Conservation (phyloP, 2,329 filamentous ascomycete species). For the Aspergillus neotritici region DNA sequence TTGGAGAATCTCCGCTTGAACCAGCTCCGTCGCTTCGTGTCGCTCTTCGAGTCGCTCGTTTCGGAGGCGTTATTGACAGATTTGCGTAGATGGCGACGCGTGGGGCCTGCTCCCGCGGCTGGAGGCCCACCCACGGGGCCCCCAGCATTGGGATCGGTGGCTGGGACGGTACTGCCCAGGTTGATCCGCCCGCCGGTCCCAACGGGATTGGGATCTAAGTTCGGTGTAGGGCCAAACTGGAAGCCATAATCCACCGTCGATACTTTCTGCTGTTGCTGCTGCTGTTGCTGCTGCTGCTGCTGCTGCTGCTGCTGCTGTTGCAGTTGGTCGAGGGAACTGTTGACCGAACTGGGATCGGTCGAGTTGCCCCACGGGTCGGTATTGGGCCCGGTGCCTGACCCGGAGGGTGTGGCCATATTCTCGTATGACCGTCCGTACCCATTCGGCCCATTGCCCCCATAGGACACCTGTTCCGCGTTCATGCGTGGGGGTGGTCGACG, state of each 20-base stretch:
- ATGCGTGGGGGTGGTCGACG: constrained; percentile 32
- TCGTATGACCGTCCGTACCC: constrained; percentile 76
- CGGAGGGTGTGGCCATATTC: constrained; percentile 67
- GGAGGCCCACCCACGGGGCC: constrained; percentile 23
- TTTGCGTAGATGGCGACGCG: constrained; percentile 19
- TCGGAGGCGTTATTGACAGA: constrained; percentile 14
- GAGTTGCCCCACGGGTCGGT: constrained; percentile 70
- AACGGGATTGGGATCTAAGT: constrained; percentile 28
- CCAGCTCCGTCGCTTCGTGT: constrained; percentile 78
- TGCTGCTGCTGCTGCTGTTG: constrained; percentile 42
- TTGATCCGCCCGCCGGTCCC: constrained; percentile 12
- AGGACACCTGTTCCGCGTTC: constrained; percentile 29
- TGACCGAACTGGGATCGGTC: constrained; percentile 88
- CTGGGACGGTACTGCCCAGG: constrained; percentile 12
- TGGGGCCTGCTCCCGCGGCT: constrained; percentile 14
- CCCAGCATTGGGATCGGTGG: constrained; percentile 19
- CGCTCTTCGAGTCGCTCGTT: constrained; percentile 37
- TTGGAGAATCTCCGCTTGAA: constrained; percentile 74
- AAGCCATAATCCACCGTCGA: constrained; percentile 62
- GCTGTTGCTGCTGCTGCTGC: constrained; percentile 33
- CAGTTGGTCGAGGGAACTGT: constrained; percentile 78
- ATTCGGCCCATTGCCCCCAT: constrained; percentile 40
- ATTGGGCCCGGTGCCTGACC: constrained; percentile 63
- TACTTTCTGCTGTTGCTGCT: constrained; percentile 23
- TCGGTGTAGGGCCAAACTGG: constrained; percentile 41